Evolutionary conservation across 2,329 filamentous ascomycete species (phyloP), one percentile per base, ranked within the genome.

Genomic region (Alternaria incomplexa): DNA sequence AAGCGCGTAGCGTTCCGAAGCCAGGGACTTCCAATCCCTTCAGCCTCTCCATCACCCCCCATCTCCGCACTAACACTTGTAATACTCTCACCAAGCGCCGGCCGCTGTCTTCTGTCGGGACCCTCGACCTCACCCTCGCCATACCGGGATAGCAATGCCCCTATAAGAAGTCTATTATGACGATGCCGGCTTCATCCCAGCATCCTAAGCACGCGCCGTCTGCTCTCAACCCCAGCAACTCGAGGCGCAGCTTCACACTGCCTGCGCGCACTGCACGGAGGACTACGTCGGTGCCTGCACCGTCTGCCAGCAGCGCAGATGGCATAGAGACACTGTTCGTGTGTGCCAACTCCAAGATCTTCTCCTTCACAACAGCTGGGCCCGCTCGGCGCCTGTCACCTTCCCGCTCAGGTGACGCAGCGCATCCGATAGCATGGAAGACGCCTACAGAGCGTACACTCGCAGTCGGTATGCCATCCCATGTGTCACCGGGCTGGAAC

Each of bases 381-480:
- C 61, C 73, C 13, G 72, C 77, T 9, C 70, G 78, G 50, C 75
- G 74, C 17, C 70, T 70, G 74, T 75, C 84, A 72, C 73, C 73
- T 63, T 66, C 69, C 50, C 78, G 70, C 56, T 69, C 69, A 52
- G 52, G 62, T 62, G 78, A 87, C 70, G 79, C 87, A 62, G 77
- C 87, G 60, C 83, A 43, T 47, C 88, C 89, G 0, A 82, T 96
- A 53, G 85, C 91, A 56, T 95, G 91, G 89, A 86, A 86, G 52
- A 91, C 91, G 3, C 85, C 88, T n/a, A 88, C 91, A 1, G 93
- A 97, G 79, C 87, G 90, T 72, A 95, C 92, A 0, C 89, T 96
- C 66, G 93, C 93, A 62, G 87, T 92, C 63, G 90, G 90, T 92
- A 82, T 65, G 86, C 71, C 20, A 36, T 52, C 40, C 30, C 45